Conservation (phyloP, 495 filamentous ascomycete genomes). For the Neurospora sp. region DNA sequence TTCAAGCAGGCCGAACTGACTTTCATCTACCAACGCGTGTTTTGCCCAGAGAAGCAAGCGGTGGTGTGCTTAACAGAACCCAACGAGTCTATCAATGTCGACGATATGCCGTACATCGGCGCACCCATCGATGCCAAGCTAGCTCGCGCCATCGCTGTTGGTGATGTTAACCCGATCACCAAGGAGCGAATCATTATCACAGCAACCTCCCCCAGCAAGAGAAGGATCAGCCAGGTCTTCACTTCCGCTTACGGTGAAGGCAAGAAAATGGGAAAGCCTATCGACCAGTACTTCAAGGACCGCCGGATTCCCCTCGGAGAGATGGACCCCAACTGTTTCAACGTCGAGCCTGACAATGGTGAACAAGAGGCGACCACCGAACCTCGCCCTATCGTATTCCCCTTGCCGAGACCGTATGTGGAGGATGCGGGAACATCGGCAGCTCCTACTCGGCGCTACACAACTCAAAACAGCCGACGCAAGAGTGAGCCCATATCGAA, state of each 20-base stretch:
- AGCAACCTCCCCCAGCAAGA: slow-evolving; percentile 21
- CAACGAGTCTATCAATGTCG: slow-evolving; percentile 46
- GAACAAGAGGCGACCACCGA: slow-evolving; percentile 12
- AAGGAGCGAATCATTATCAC: slow-evolving; percentile 53
- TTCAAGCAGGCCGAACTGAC: slow-evolving; percentile 84
- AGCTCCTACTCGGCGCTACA: slow-evolving; percentile 15
- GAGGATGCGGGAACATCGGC: slow-evolving; percentile 13
- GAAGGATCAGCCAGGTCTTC: slow-evolving; percentile 30
- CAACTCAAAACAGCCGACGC: slow-evolving; percentile 21
- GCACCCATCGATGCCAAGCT: slow-evolving; percentile 53
- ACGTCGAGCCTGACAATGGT: slow-evolving; percentile 18
- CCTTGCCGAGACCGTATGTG: slow-evolving; percentile 38
- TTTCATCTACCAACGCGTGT: slow-evolving; percentile 90
- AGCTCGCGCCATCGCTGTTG: slow-evolving; percentile 66
- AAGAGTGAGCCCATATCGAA: slow-evolving; percentile 31
- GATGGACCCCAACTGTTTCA: slow-evolving; percentile 76
- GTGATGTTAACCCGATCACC: slow-evolving; percentile 83
- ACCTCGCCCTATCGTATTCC: slow-evolving; percentile 31
- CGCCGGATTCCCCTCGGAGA: slow-evolving; percentile 71
- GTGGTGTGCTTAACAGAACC: slow-evolving; percentile 64
- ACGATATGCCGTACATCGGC: slow-evolving; percentile 72
- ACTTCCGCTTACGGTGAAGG: slow-evolving; percentile 17
- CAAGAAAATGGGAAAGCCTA: slow-evolving; percentile 52
- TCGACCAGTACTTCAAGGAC: slow-evolving; percentile 65
- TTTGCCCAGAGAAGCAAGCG: slow-evolving; percentile 59